Evolutionary conservation across 176 grass and related monocot genomes (phyloP).

Genomic region (Avena atlantica): DNA sequence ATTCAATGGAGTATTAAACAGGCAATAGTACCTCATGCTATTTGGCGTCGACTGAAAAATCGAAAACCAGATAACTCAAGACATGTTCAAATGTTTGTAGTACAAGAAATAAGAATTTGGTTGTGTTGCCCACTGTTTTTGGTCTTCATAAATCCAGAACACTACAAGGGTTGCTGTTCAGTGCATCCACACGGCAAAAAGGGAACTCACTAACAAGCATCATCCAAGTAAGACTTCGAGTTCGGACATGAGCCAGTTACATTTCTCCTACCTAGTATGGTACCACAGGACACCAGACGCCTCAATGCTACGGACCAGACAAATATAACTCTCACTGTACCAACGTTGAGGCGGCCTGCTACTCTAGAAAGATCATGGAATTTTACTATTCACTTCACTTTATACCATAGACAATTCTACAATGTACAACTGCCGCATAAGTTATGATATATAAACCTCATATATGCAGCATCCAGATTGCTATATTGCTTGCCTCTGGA

Average conservation of each 20-base stretch:
- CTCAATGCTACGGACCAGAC: neutral
- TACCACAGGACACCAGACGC: neutral
- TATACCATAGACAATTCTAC: slow-evolving; percentile 33
- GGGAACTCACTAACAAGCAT: neutral
- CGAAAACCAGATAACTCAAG: neutral
- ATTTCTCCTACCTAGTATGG: neutral
- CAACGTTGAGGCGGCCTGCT: neutral
- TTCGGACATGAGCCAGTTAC: neutral
- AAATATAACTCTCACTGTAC: neutral
- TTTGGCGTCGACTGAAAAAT: neutral
- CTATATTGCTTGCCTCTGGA: neutral
- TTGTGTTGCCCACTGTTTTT: neutral
- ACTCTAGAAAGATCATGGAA: neutral
- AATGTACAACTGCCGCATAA: slow-evolving; percentile 27
- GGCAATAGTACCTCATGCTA: too few species aligned
- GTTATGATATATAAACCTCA: slow-evolving; percentile 28
- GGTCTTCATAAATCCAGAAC: too few species aligned
- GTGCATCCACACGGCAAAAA: neutral
- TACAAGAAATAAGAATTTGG: neutral
- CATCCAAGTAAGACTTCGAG: neutral
- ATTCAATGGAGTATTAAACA: too few species aligned
- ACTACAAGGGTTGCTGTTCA: neutral
- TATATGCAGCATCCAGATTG: neutral
- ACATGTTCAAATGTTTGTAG: neutral
- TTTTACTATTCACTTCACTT: slow-evolving; percentile 39